A percentile compares a stretch with the other conserved stretches of the same genome.
Conservation (phyloP, 495 filamentous ascomycete species). For the Opeltia flavorubescens region DNA sequence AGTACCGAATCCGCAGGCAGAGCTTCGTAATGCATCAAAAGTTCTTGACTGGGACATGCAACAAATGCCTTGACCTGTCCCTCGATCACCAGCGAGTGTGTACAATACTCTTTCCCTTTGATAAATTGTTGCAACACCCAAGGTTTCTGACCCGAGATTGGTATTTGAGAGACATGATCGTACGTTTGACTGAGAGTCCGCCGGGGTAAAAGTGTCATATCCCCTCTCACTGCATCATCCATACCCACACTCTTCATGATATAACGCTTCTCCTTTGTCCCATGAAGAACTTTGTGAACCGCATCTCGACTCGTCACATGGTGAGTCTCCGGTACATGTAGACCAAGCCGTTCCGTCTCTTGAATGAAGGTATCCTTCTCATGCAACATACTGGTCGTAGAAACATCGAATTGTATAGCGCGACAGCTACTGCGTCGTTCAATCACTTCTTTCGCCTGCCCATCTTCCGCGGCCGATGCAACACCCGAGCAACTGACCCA, state of each 20-base stretch:
- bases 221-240: constrained; percentile 26
- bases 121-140: constrained; percentile 60
- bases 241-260: constrained; percentile 46
- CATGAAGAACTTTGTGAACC: constrained; percentile 40
- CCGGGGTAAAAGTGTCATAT: constrained; percentile 43
- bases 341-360: constrained; percentile 32
- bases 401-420: constrained; percentile 41
- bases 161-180: constrained; percentile 35
- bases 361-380: constrained; percentile 45
- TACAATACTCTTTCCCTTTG: constrained; percentile 49
- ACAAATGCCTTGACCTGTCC: constrained; percentile 49
- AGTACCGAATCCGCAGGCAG: constrained; percentile 38
- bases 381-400: constrained; percentile 37
- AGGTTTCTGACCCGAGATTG: constrained; percentile 39
- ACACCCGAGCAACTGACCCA: constrained; percentile 62
- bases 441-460: constrained; percentile 44
- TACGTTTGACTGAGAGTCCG: constrained; percentile 38
- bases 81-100: constrained; percentile 48
- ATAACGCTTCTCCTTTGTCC: constrained; percentile 34
- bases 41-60: constrained; percentile 40
- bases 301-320: constrained; percentile 42
- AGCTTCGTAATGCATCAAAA: constrained; percentile 48
- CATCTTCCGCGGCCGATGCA: constrained; percentile 46
- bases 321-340: constrained; percentile 45
- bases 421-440: constrained; percentile 43